Conservation (phyloP, 768 basidiomycete species). For the Serendipita sp. region DNA sequence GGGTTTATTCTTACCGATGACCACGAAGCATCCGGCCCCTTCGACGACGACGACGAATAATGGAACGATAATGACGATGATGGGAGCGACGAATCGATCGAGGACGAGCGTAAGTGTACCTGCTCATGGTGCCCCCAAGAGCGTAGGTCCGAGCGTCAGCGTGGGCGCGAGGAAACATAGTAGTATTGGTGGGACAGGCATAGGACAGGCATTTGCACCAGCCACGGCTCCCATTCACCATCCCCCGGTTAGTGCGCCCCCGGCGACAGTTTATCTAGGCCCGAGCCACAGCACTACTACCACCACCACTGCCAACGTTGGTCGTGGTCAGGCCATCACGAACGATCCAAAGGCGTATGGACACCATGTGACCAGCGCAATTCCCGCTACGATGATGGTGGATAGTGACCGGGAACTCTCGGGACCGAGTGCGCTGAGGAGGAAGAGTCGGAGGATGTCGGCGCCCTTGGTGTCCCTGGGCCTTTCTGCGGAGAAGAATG, state of each 20-base stretch:
- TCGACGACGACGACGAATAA: too few relatives aligned
- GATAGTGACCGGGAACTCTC: neutral
- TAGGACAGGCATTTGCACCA: neutral
- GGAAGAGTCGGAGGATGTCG: constrained; percentile 2
- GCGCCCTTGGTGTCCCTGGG: neutral
- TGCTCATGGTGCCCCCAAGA: too few relatives aligned
- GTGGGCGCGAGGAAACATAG: neutral
- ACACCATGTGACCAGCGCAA: neutral
- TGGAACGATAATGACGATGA: too few relatives aligned
- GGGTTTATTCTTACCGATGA: too few relatives aligned
- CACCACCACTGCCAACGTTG: neutral
- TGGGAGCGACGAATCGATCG: too few relatives aligned
- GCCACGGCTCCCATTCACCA: neutral
- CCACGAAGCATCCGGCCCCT: too few relatives aligned
- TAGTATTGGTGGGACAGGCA: constrained; percentile 1
- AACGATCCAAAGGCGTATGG: neutral
- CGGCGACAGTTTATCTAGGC: neutral
- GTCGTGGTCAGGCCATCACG: neutral
- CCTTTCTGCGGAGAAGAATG: neutral
- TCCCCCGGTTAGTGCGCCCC: neutral
- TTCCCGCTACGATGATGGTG: neutral
- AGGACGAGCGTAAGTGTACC: too few relatives aligned
- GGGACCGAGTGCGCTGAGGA: neutral
- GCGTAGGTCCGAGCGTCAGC: too few relatives aligned
- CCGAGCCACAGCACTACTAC: neutral